Base-by-base conservation (phyloP, 768 basidiomycete species). In the Gloeopeniophorella convolvens region DNA sequence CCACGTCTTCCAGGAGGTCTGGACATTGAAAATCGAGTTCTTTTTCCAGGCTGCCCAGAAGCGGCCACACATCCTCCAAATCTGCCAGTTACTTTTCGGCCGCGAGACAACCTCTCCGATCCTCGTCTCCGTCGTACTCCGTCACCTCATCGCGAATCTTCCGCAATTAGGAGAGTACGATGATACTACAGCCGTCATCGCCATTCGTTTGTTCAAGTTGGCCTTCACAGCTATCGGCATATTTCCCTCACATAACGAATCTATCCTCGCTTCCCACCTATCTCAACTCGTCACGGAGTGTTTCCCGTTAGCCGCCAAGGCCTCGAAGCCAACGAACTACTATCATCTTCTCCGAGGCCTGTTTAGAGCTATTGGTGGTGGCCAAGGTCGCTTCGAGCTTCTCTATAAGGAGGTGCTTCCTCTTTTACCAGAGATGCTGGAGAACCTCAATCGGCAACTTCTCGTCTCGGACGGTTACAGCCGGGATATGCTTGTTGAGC, bases 331-430 rank as follows among this genome's bases (percentile, higher is more conserved):
- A 1, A 82, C 83, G 1, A 87, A 94, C 62, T 98, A 98, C 64
- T 93, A 93, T 68, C 84, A 90, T 63, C 78, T 98, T 18, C 78
- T 98, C 10, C 79, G 93, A 50, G 88, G 89, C 0, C 78, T 99
- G 37, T 99, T 99, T 72, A 82, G 94, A 43, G 88, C 85, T 23
- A 94, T 94, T 51, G 88, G 89, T 18, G 92, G 92, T 1, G 87
- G 88, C 7, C 91, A 90, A 0, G 95, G 94, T 8, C 77, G 89
- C 23, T 96, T 97, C 66, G 96, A 98, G 62, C 74, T 89, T 28
- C 68, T 99, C 40, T 98, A 98, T 72, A 91, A 93, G 61, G 95
- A 95, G 60, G 95, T 99, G 10, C 72, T 98, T 9, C 95, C 96
- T 2, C 80, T 98, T 41, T 77, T 99, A 4, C 94, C 96, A 15